Base-by-base conservation (phyloP, 2,329 filamentous ascomycete genomes). In the Teratosphaeria destructans region DNA sequence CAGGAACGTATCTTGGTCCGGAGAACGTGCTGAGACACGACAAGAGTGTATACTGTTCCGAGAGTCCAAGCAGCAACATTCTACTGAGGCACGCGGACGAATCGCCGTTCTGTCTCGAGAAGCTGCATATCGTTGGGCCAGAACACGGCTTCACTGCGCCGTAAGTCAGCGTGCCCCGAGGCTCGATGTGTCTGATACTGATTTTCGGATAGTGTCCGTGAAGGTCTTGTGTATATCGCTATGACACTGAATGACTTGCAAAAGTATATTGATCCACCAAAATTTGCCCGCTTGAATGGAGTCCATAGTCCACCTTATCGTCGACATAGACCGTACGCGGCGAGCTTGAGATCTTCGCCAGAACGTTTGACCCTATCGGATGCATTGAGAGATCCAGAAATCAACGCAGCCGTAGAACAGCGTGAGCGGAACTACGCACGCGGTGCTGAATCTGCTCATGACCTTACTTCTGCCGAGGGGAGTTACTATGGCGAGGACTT, bases 191-290 rank as follows among this genome's bases (percentile, higher is more conserved):
- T 16, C 16, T 11, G 27, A 54, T 55, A 37, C 12, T 49, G 27
- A 59, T 26, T 67, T 60, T 60, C 62, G 57, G 59, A 58, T 71
- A 93, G 89, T 58, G 86, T 96, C 57, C 87, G 93, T 74, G 89
- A 95, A 80, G 93, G 94, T 53, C 87, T 96, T 81, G 83, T 97
- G 0, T 96, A 96, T 70, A 82, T 97, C 32, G 84, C 89, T 54
- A 96, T 96, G 92, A 82, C 85, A 49, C 83, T 86, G 43, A 85
- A 95, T 65, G 86, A 94, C 61, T 77, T 94, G 1, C 75, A 94
- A 52, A 82, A 69, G 34, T 71, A 72, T 57, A 66, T 70, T 56
- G 69, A 71, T 54, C 68, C 69, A 23, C 69, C 69, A 26, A 57
- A 59, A 23, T 62, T 66, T 56, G 67, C 68, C 5, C 63, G 67